A percentile compares a stretch with the other conserved stretches of the same genome.
Evolutionary conservation across 768 basidiomycete genomes (phyloP).

Genomic region (Russula sp.): DNA sequence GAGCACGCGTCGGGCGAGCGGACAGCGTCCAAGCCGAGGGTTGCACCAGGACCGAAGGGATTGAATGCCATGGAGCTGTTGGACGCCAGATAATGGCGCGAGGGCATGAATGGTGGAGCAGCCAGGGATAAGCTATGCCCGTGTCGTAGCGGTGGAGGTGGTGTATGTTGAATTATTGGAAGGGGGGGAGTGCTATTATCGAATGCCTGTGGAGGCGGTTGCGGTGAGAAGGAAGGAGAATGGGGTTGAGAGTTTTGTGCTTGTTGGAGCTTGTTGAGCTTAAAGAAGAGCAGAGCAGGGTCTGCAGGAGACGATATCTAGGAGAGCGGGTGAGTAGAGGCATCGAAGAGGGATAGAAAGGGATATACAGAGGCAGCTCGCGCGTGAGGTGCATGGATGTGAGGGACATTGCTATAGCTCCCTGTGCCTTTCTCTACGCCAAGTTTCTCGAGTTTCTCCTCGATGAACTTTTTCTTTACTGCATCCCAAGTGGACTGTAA

Average conservation of each 20-base stretch:
- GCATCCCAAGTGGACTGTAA: slow-evolving; percentile 66
- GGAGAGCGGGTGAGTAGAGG: slow-evolving; percentile 10
- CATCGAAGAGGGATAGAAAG: slow-evolving; percentile 22
- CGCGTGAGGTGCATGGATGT: slow-evolving; percentile 69
- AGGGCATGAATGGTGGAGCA: slow-evolving; percentile 44
- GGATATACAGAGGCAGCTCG: slow-evolving; percentile 75
- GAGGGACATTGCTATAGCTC: slow-evolving; percentile 46
- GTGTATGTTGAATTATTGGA: slow-evolving; percentile 30
- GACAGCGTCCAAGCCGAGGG: slow-evolving; percentile 43
- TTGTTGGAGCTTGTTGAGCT: slow-evolving; percentile 78
- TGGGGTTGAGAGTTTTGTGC: slow-evolving; percentile 49
- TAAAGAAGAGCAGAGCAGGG: slow-evolving; percentile 73
- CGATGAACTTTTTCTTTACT: slow-evolving; percentile 64
- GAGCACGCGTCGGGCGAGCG: slow-evolving; percentile 36
- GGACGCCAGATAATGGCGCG: slow-evolving; percentile 30
- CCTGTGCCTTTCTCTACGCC: slow-evolving; percentile 65
- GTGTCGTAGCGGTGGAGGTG: slow-evolving; percentile 46
- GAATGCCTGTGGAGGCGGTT: slow-evolving; percentile 40
- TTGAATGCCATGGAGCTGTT: slow-evolving; percentile 45
- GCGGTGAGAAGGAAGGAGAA: slow-evolving; percentile 62
- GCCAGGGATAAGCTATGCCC: slow-evolving; percentile 72
- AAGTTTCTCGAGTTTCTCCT: slow-evolving; percentile 73
- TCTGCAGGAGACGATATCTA: slow-evolving; percentile 91
- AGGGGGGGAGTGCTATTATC: slow-evolving; percentile 46
- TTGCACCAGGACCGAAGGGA: slow-evolving; percentile 57